A percentile compares a stretch with the other conserved stretches of the same genome.
phyloP scores from a whole-genome alignment of 768 basidiomycete species.

The Leccinum boreale region DNA sequence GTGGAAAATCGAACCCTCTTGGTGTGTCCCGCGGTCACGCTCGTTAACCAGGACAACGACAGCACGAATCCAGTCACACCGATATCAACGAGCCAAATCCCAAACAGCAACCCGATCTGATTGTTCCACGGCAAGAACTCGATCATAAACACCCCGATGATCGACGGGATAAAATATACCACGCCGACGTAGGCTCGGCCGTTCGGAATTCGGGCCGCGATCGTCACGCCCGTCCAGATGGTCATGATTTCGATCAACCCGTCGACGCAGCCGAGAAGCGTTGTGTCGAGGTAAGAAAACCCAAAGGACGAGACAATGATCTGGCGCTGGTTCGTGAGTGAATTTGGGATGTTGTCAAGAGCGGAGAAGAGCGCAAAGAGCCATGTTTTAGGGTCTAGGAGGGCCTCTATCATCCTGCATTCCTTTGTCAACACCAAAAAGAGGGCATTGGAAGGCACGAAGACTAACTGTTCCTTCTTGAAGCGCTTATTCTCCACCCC shows the following conservation, averaged over 20 bases:
- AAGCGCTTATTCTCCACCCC: conserved; percentile 81
- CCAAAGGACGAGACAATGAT: conserved; percentile 66
- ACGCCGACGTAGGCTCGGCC: conserved; percentile 59
- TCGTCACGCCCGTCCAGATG: conserved; percentile 60
- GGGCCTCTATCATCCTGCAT: conserved; percentile 62
- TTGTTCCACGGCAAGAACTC: conserved; percentile 63
- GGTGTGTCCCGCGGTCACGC: conserved; percentile 68
- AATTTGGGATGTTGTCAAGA: conserved; percentile 62
- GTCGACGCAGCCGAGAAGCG: conserved; percentile 64
- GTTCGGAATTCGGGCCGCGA: conserved; percentile 55
- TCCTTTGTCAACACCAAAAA: background rate
- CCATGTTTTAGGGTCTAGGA: conserved; percentile 72
- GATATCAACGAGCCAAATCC: conserved; percentile 37
- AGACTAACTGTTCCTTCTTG: conserved; percentile 71
- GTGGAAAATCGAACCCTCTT: conserved; percentile 52
- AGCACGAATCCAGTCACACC: conserved; percentile 58
- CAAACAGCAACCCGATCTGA: conserved; percentile 63
- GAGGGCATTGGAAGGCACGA: no score
- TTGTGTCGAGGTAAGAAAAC: conserved; percentile 61
- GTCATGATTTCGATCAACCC: conserved; percentile 66
- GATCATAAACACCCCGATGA: conserved; percentile 60
- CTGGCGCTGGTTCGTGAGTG: conserved; percentile 59
- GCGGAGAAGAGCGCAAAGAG: conserved; percentile 68
- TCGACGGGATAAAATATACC: conserved; percentile 59
- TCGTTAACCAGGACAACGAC: conserved; percentile 60